phyloP scores from a whole-genome alignment of 2,329 filamentous ascomycete genomes.

The Amauroascus verrucosus region DNA sequence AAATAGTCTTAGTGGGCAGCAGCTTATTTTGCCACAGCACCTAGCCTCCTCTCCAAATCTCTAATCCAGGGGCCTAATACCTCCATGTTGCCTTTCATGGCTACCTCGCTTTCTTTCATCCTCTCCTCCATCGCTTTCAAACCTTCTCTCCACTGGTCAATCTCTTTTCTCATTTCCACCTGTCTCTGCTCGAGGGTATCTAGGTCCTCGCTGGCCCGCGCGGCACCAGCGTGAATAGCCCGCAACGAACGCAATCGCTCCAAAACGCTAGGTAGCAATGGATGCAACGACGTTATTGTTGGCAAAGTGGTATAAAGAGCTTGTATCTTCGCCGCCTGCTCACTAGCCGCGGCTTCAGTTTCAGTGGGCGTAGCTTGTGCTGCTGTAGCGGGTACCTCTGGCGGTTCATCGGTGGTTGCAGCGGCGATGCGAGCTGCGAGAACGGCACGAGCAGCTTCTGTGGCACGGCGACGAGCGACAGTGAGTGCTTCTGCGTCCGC shows the following conservation, averaged over 20 bases:
- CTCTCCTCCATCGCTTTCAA: conserved; percentile 67
- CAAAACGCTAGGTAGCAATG: conserved; percentile 72
- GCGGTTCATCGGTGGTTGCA: conserved; percentile 28
- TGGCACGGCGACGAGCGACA: conserved; percentile 34
- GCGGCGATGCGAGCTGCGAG: conserved; percentile 31
- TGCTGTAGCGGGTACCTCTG: conserved; percentile 24
- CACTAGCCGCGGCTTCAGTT: conserved; percentile 39
- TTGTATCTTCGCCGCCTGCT: conserved; percentile 78
- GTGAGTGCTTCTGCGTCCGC: conserved; percentile 37
- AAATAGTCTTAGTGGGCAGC: neutral
- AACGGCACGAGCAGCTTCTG: conserved; percentile 34
- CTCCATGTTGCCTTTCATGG: conserved; percentile 68
- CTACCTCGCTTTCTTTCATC: conserved; percentile 57
- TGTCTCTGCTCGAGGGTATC: conserved; percentile 69
- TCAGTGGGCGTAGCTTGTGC: conserved; percentile 39
- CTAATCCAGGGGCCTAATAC: conserved; percentile 84
- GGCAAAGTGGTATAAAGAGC: conserved; percentile 80
- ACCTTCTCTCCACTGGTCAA: conserved; percentile 75
- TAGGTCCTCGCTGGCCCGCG: conserved; percentile 65
- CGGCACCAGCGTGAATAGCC: conserved; percentile 77
- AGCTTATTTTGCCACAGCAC: conserved; percentile 40
- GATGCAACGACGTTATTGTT: conserved; percentile 76
- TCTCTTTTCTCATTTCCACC: conserved; percentile 68
- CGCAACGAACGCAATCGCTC: conserved; percentile 76
- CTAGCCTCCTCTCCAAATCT: conserved; percentile 68